Evolutionary conservation across 139 green algal genomes (phyloP), one percentile per base, ranked within the genome.

Genomic region (Chlorella sp.): DNA sequence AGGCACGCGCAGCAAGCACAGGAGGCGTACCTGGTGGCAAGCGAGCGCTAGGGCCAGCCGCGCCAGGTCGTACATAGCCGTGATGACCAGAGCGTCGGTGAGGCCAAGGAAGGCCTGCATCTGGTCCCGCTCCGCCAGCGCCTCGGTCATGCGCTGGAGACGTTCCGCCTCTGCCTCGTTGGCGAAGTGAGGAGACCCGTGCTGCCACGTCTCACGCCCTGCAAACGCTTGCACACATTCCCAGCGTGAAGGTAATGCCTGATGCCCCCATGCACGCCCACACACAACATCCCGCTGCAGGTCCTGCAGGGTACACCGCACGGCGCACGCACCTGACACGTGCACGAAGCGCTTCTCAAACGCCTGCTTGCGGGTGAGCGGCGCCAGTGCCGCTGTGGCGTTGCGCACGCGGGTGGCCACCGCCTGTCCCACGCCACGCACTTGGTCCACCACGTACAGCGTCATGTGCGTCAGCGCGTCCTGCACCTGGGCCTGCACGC

Each of bases 381-480:
- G 70, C 3, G 78, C 69, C n/a, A 80, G 34, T 36, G 78, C 78
- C 26, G 73, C 78, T 42, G 67, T 71, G 49, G 78, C 78, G 24
- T 42, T 31, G 20, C 26, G 67, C 69, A 83, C 35, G 26, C 35
- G 33, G 5, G n/a, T 55, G 35, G 51, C 36, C 23, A 83, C 73
- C 30, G 31, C 64, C 30, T 42, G n/a, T 1, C 73, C 78, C 31
- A 83, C 78, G n/a, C 33, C 66, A 20, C 70, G 73, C 22, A 74
- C 69, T 36, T 76, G 78, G 5, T 29, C 33, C 55, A 70, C 59
- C n/a, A 74, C 35, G 29, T 33, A 49, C 3, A 35, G 55, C 23
- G 55, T 6, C 33, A 78, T 49, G 35, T 81, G 74, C 0, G 51
- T 23, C 51, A 81, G 49, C 33, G 74, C 64, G 26, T 65, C 64